A percentile compares a stretch with the other conserved stretches of the same genome.
Conservation (phyloP, 345 rosid genomes). For the Eucalyptus melliodora region DNA sequence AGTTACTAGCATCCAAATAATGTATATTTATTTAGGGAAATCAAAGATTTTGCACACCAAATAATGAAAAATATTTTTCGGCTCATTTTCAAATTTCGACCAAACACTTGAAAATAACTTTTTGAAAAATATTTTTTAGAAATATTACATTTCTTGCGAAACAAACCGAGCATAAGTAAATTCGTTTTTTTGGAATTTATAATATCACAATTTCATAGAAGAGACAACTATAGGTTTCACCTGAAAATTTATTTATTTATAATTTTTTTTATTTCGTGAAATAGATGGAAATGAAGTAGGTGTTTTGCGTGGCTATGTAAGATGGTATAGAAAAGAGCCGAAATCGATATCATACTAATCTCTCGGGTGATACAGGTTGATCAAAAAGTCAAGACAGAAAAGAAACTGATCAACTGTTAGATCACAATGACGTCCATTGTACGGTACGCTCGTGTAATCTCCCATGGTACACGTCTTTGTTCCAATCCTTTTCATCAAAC, state of each 20-base stretch:
- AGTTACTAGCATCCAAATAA: neutral
- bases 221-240: neutral
- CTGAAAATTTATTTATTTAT: neutral
- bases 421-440: neutral
- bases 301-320: neutral
- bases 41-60: neutral
- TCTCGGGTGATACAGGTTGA: neutral
- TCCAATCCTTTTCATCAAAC: neutral
- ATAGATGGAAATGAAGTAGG: neutral
- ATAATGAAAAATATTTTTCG: too few relatives aligned
- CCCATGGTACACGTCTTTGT: neutral
- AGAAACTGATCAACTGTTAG: neutral
- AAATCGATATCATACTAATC: neutral
- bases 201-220: neutral
- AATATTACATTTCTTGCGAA: too few relatives aligned
- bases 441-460: neutral
- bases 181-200: neutral
- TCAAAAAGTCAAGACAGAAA: neutral
- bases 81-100: too few relatives aligned
- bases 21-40: too few relatives aligned
- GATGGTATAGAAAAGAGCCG: neutral
- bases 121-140: too few relatives aligned
- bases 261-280: neutral
- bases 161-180: neutral
- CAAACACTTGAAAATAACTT: too few relatives aligned